Conservation (phyloP, 805 yeast species). For the Saccharomyces jurei region DNA sequence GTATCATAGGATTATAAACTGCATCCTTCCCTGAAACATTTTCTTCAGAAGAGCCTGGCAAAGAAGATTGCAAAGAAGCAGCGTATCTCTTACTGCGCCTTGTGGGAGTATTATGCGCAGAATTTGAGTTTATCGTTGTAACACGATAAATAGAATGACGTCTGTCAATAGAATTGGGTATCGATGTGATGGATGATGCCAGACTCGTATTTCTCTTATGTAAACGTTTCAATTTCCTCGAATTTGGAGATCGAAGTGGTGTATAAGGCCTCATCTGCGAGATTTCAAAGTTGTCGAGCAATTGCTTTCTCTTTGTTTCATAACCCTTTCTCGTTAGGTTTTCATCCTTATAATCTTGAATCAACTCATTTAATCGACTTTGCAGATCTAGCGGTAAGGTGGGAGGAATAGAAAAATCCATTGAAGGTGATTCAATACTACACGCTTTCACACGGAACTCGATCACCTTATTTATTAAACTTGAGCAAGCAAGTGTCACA, state of each 20-base stretch:
- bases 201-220: neutral
- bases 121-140: conserved; percentile 26
- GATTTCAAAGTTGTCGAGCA: conserved; percentile 11
- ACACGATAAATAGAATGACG: conserved; percentile 20
- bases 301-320: conserved; percentile 41
- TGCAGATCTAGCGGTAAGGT: conserved; percentile 32
- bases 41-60: conserved; percentile 15
- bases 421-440: conserved; percentile 8
- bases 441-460: neutral
- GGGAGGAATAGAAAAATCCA: conserved; percentile 45
- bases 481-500: neutral
- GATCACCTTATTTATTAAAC: neutral
- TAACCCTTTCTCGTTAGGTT: conserved; percentile 70
- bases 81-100: conserved; percentile 7
- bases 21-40: neutral
- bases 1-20: conserved; percentile 28
- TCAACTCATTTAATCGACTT: conserved; percentile 35
- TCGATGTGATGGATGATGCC: neutral
- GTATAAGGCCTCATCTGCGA: neutral
- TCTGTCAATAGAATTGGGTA: neutral
- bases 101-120: conserved; percentile 11
- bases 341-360: conserved; percentile 54
- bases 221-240: neutral
- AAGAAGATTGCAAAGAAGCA: conserved; percentile 23
- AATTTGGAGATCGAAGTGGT: neutral